Conservation (phyloP, 805 yeast genomes). For the Ogataea saltuana region DNA sequence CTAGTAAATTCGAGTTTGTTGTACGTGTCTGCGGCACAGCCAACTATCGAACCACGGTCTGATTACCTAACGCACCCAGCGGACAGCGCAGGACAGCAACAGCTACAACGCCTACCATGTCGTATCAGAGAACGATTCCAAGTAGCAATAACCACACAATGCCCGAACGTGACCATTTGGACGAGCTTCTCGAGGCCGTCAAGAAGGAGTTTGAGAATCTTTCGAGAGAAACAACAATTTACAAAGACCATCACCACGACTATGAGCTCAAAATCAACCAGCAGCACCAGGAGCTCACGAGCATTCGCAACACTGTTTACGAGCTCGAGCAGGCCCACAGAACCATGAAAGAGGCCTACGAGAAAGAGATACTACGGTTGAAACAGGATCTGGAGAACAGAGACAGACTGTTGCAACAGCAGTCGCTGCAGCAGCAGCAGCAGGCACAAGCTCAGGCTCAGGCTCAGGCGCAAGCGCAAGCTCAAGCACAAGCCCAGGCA, state of each 20-base stretch:
- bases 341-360: conserved; percentile 93
- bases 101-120: conserved; percentile 20
- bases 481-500: conserved; percentile 37
- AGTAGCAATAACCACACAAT: conserved; percentile 24
- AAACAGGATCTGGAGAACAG: conserved; percentile 83
- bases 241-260: conserved; percentile 89
- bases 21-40: conserved; percentile 8
- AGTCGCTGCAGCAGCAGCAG: conserved; percentile 34
- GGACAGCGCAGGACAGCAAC: conserved; percentile 2
- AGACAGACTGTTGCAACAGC: conserved; percentile 58
- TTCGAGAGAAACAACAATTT: conserved; percentile 79
- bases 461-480: conserved; percentile 35
- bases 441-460: conserved; percentile 33
- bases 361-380: conserved; percentile 84
- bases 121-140: conserved; percentile 32
- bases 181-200: conserved; percentile 87
- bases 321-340: conserved; percentile 94
- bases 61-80: neutral
- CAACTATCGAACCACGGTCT: neutral
- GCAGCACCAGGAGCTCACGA: conserved; percentile 91
- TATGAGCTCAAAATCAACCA: conserved; percentile 86
- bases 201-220: conserved; percentile 88
- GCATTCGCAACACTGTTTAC: conserved; percentile 88
- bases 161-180: conserved; percentile 35
- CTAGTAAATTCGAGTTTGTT: conserved; percentile 1